A percentile compares a stretch with the other conserved stretches of the same genome.
Conservation (phyloP, 257 asterid genomes). For the Jaltomata sinuosa region DNA sequence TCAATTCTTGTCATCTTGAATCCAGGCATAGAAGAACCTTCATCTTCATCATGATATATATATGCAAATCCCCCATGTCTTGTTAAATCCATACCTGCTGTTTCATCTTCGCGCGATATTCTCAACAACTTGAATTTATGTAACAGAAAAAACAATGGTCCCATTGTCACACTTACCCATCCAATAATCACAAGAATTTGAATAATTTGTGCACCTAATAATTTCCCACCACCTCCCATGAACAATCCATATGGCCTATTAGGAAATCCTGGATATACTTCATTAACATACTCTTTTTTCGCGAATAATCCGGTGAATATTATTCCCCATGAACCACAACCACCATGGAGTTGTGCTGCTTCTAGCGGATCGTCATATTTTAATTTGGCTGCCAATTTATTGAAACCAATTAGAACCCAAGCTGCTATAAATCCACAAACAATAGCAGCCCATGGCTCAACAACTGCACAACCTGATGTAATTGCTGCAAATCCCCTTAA, state of each 20-base stretch:
- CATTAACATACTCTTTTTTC: constrained; percentile 43
- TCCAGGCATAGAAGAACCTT: constrained; percentile 17
- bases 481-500: constrained; percentile 95
- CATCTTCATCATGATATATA: constrained; percentile 45
- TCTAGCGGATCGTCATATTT: constrained; percentile 77
- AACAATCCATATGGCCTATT: constrained; percentile 73
- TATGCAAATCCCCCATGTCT: constrained; percentile 93
- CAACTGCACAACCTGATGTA: constrained; percentile 86
- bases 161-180: constrained; percentile 91
- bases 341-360: constrained; percentile 96
- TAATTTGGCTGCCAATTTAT: constrained; percentile 46
- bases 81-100: constrained; percentile 96
- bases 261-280: constrained; percentile 48
- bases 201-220: constrained; percentile 61
- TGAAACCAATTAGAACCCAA: constrained; percentile 62
- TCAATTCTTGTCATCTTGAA: constrained; percentile 44
- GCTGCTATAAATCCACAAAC: constrained; percentile 88
- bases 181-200: constrained; percentile 68
- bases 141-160: constrained; percentile 50
- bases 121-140: constrained; percentile 56
- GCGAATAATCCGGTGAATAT: constrained; percentile 78
- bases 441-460: constrained; percentile 94
- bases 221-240: constrained; percentile 81
- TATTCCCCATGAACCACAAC: constrained; percentile 86
- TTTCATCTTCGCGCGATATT: constrained; percentile 68